Evolutionary conservation across 2,329 filamentous ascomycete genomes (phyloP).

Genomic region (Colletotrichum noveboracense): DNA sequence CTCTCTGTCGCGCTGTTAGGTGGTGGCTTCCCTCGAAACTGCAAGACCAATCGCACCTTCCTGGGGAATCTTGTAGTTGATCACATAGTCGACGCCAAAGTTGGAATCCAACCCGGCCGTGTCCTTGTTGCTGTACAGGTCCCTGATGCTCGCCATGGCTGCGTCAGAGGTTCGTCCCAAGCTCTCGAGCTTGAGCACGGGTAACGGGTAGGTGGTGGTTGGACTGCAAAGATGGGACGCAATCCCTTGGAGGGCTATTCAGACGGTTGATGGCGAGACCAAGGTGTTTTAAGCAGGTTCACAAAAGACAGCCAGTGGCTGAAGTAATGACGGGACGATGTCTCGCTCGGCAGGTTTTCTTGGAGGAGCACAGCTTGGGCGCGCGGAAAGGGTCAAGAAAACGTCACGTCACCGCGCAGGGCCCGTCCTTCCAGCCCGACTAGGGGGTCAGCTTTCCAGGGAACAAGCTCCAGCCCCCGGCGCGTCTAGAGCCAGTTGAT

Average conservation of each 20-base stretch:
- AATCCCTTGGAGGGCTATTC: neutral
- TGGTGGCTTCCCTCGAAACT: neutral
- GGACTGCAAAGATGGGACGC: neutral
- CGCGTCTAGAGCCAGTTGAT: neutral
- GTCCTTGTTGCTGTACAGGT: constrained; percentile 19
- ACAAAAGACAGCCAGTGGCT: constrained; percentile 6
- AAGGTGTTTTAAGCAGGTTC: neutral
- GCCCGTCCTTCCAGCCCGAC: neutral
- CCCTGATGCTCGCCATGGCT: constrained; percentile 20
- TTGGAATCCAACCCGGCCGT: constrained; percentile 20
- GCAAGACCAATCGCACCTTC: constrained; percentile 53
- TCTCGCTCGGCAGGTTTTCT: constrained; percentile 22
- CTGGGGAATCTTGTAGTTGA: constrained; percentile 76
- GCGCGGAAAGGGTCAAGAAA: neutral
- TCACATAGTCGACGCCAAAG: constrained; percentile 81
- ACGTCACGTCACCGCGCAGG: constrained; percentile 22
- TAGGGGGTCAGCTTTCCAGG: constrained; percentile 5
- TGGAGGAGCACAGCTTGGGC: constrained; percentile 8
- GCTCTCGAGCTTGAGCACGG: constrained; percentile 15
- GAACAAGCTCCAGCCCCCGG: constrained; percentile 16
- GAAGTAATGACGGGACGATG: constrained; percentile 19
- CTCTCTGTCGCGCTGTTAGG: constrained; percentile 55
- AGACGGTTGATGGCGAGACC: neutral
- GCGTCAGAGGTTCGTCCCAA: constrained; percentile 7
- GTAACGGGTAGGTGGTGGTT: neutral